Evolutionary conservation across 1,284 basidiomycete species (phyloP).

Genomic region (Pseudozyma thailandica): DNA sequence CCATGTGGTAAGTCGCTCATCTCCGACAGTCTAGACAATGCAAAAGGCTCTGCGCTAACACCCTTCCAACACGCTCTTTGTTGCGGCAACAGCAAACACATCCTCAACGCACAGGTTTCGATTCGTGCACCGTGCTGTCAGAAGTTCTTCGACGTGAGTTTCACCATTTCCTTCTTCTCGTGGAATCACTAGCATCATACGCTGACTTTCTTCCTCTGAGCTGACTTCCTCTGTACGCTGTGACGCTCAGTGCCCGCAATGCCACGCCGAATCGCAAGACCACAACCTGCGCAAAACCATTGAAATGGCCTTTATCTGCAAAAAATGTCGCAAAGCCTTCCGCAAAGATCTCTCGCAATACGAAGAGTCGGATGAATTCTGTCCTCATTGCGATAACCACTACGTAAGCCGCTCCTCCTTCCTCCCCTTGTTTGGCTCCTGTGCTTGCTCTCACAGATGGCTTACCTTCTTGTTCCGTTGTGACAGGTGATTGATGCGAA

Average conservation of each 20-base stretch:
- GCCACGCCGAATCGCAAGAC: constrained; percentile 82
- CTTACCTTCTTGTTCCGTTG: neutral
- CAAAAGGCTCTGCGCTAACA: too few relatives aligned
- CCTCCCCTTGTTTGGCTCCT: neutral
- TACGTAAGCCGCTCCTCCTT: constrained; percentile 74
- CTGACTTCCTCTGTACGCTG: neutral
- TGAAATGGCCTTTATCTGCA: constrained; percentile 95
- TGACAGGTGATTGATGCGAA: constrained; percentile 91
- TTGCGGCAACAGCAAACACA: constrained; percentile 59
- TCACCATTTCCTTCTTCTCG: neutral
- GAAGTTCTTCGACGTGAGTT: constrained; percentile 66
- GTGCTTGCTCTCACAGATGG: neutral
- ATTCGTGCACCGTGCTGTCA: constrained; percentile 67
- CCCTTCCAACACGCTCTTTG: too few relatives aligned
- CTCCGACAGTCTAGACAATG: neutral
- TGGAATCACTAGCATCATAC: neutral
- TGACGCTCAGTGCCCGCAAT: constrained; percentile 80
- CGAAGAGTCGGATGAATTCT: constrained; percentile 97
- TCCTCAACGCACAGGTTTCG: constrained; percentile 67
- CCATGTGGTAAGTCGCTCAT: constrained; percentile 24
- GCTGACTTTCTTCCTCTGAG: neutral
- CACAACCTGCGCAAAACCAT: constrained; percentile 80
- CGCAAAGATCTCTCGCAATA: constrained; percentile 89
- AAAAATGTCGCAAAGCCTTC: constrained; percentile 97
- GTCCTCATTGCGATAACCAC: constrained; percentile 97